These are phyloP conservation scores for Hebeloma cylindrosporum DNA, from an alignment of 768 basidiomycete species.

Conservation along the genomic window DNA sequence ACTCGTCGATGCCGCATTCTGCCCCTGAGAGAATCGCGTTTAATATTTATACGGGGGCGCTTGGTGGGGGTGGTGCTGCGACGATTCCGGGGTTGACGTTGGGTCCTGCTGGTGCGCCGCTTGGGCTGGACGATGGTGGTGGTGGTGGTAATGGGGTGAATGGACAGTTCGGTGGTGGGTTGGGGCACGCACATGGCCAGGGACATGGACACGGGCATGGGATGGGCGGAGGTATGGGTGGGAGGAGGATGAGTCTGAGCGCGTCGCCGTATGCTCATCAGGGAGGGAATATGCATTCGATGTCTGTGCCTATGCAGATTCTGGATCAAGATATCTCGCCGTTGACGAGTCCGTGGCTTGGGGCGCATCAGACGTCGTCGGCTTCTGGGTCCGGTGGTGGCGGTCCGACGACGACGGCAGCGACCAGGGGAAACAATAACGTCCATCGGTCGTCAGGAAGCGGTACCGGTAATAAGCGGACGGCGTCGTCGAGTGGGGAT, in stretches of 20 bases:
- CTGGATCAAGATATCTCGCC: constrained; percentile 76
- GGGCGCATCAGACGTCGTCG: constrained; percentile 42
- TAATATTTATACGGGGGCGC: constrained; percentile 23
- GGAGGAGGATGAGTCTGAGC: constrained; percentile 27
- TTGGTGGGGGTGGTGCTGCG: neutral
- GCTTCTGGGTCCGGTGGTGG: constrained; percentile 12
- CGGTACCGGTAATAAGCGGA: constrained; percentile 45
- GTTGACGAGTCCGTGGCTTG: constrained; percentile 80
- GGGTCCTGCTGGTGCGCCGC: constrained; percentile 12
- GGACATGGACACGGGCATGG: constrained; percentile 5
- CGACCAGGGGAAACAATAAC: no score
- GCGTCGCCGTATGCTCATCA: constrained; percentile 26
- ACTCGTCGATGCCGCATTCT: constrained; percentile 42
- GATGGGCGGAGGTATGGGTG: neutral
- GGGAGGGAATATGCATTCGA: constrained; percentile 1
- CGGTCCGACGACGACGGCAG: constrained; percentile 58
- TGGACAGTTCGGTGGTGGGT: no score
- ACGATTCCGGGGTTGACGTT: constrained; percentile 19
- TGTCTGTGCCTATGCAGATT: constrained; percentile 37
- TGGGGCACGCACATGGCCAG: no score
- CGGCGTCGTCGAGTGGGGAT: constrained; percentile 56
- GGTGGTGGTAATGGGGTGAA: neutral
- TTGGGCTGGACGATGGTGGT: constrained; percentile 4
- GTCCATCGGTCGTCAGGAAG: no score
- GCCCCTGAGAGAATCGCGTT: constrained; percentile 79